Percentiles rank a stretch among this genome's conserved stretches.
phyloP scores from a whole-genome alignment of 306 rosid genomes.

The Erythrophleum fordii region DNA sequence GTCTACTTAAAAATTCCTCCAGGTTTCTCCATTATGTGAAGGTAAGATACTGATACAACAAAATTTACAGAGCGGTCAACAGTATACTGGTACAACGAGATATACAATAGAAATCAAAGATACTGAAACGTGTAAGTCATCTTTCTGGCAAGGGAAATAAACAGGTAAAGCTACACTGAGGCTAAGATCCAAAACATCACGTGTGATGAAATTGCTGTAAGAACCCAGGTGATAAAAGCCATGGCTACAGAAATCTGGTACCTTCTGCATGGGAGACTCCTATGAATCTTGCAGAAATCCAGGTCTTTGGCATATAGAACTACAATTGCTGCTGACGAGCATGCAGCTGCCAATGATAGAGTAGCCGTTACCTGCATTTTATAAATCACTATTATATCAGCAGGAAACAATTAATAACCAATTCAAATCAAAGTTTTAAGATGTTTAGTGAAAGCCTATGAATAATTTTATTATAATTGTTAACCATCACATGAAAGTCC shows the following conservation, averaged over 20 bases:
- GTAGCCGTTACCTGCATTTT: slow-evolving; percentile 83
- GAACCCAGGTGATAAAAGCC: slow-evolving; percentile 84
- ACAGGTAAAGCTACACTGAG: slow-evolving; percentile 56
- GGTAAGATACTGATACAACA: slow-evolving; percentile 28
- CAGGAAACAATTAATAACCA: neutral
- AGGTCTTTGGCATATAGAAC: slow-evolving; percentile 67
- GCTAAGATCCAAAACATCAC: slow-evolving; percentile 94
- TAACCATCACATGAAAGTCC: neutral
- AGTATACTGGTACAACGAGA: slow-evolving; percentile 31
- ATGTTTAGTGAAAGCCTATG: neutral
- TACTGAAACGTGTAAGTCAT: slow-evolving; percentile 26
- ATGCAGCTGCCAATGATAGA: slow-evolving; percentile 89
- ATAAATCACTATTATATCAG: slow-evolving; percentile 32
- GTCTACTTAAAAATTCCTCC: neutral
- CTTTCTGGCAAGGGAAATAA: slow-evolving; percentile 38
- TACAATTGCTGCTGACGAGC: slow-evolving; percentile 83
- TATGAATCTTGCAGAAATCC: slow-evolving; percentile 45
- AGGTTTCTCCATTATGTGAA: slow-evolving; percentile 24
- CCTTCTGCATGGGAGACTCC: slow-evolving; percentile 55
- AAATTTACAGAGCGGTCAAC: slow-evolving; percentile 23
- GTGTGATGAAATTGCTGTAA: slow-evolving; percentile 77
- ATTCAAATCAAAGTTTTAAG: neutral
- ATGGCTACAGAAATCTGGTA: slow-evolving; percentile 73
- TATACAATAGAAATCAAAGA: slow-evolving; percentile 49
- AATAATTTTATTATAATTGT: neutral